phyloP scores from a whole-genome alignment of 1,284 basidiomycete genomes.

The Apiotrichum gamsii region DNA sequence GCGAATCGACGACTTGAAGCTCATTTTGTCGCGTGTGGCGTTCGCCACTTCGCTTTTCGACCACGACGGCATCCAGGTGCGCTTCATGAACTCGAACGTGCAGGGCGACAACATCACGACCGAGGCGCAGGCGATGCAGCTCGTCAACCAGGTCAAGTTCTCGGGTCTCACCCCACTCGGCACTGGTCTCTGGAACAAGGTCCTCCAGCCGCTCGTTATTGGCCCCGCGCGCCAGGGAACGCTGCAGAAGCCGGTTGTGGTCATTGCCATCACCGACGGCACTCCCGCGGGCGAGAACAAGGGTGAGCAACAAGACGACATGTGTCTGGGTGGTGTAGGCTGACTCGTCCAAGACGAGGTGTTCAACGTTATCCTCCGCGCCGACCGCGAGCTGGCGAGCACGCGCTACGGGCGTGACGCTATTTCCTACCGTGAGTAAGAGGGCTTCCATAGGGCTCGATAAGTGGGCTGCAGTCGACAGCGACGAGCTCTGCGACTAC shows the following conservation, averaged over 20 bases:
- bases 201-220: constrained; percentile 49
- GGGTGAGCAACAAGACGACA: too few species aligned
- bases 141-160: constrained; percentile 49
- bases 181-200: constrained; percentile 47
- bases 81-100: constrained; percentile 49
- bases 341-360: too few species aligned
- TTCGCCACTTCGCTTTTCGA: constrained; percentile 49
- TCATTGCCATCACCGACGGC: constrained; percentile 48
- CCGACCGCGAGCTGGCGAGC: constrained; percentile 40
- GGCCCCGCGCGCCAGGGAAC: constrained; percentile 42
- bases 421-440: constrained; percentile 47
- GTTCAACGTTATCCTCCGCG: constrained; percentile 45
- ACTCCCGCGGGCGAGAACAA: constrained; percentile 47
- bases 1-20: constrained; percentile 49
- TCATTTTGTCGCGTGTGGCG: constrained; percentile 48
- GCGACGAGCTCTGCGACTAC: too few species aligned
- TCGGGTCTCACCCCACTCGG: constrained; percentile 49
- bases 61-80: constrained; percentile 49
- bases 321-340: too few species aligned
- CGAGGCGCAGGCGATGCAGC: constrained; percentile 44
- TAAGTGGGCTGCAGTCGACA: too few species aligned
- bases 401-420: constrained; percentile 49
- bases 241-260: constrained; percentile 49
- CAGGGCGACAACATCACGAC: constrained; percentile 49
- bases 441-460: too few species aligned